A percentile compares a stretch with the other conserved stretches of the same genome.
phyloP scores from a whole-genome alignment of 495 filamentous ascomycete species.

The Talaromyces wortmannii region DNA sequence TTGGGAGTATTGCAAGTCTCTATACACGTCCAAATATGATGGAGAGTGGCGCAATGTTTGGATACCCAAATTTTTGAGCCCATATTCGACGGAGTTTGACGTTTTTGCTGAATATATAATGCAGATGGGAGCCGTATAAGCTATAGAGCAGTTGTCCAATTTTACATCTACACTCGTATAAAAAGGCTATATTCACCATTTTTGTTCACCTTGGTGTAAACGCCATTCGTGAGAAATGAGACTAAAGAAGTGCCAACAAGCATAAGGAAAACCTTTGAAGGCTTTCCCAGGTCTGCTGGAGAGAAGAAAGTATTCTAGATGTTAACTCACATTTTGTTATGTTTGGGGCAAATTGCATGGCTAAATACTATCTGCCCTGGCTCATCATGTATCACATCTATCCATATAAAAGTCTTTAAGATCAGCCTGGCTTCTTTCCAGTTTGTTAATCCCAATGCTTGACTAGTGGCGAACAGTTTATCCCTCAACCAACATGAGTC shows the following conservation, averaged over 20 bases:
- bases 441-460: background rate
- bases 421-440: background rate
- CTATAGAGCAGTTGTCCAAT: background rate
- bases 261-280: no score
- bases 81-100: conserved; percentile 9
- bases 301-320: no score
- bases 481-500: background rate
- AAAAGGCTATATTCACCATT: background rate
- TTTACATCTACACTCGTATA: background rate
- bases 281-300: no score
- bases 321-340: no score
- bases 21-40: conserved; percentile 19
- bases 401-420: background rate
- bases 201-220: background rate
- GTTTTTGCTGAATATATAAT: conserved; percentile 21
- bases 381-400: background rate
- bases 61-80: conserved; percentile 19
- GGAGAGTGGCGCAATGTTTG: conserved; percentile 21
- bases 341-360: background rate
- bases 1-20: conserved; percentile 38
- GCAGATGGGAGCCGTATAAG: conserved; percentile 19
- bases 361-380: background rate
- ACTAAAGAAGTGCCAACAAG: no score
- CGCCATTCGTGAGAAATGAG: background rate
- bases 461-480: background rate